Evolutionary conservation across 495 filamentous ascomycete species (phyloP).

Genomic region (Penicillium subrubescens): DNA sequence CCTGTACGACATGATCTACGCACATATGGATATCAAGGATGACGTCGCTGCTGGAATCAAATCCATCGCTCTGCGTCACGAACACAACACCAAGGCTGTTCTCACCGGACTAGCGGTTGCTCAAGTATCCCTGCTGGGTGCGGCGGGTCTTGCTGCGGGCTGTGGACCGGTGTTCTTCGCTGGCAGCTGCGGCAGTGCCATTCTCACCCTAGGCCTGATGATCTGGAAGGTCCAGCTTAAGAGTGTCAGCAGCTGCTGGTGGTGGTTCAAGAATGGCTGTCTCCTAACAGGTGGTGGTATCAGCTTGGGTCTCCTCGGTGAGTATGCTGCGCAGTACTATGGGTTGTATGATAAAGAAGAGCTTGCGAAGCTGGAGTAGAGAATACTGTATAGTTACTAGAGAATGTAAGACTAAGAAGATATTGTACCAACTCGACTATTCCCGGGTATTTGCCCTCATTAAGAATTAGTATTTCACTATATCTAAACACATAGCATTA

Average conservation of each 20-base stretch:
- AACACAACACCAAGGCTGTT: constrained; percentile 83
- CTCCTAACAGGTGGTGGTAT: constrained; percentile 71
- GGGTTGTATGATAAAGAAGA: constrained; percentile 31
- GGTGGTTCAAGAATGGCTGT: constrained; percentile 87
- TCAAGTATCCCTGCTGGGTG: constrained; percentile 79
- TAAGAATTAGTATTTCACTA: not conserved
- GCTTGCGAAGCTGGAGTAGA: constrained; percentile 8
- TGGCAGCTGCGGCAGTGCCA: constrained; percentile 82
- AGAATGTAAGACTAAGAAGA: constrained; percentile 13
- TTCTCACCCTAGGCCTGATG: constrained; percentile 77
- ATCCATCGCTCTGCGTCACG: constrained; percentile 88
- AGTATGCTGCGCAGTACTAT: constrained; percentile 54
- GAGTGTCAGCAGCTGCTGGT: constrained; percentile 86
- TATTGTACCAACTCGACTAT: not conserved
- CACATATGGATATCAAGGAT: constrained; percentile 97
- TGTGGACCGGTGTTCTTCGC: constrained; percentile 84
- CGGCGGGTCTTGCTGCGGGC: constrained; percentile 71
- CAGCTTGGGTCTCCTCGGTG: constrained; percentile 60
- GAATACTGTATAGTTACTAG: constrained; percentile 8
- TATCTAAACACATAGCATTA: not conserved
- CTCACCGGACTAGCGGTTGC: constrained; percentile 71
- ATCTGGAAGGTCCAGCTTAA: constrained; percentile 86
- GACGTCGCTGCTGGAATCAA: constrained; percentile 93
- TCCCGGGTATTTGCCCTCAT: not conserved
- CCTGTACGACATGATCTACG: constrained; percentile 98